Base-by-base conservation (phyloP, 306 rosid species). In the Pyrus bretschneideri region DNA sequence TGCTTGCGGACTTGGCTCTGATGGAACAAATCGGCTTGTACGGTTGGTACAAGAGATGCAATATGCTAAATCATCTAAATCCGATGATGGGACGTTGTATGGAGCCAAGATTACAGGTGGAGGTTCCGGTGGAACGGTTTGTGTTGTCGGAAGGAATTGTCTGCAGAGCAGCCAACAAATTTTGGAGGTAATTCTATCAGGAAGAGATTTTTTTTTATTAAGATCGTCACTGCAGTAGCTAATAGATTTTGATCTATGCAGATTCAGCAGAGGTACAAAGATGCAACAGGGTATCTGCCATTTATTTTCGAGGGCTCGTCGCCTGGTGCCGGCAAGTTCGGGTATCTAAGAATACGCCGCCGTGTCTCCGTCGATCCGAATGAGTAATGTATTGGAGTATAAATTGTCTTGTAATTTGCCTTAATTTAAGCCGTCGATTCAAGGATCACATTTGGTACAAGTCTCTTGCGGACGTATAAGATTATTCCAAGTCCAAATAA, bases 31-130 rank as follows among this genome's bases (percentile, higher is more conserved):
- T 75, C 89, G 97, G 87, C 95, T 95, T 60, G 93, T 89, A 45
- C 89, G 87, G 72, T 88, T 95, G 62, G 97, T 95, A 6, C 98
- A 95, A 79, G 92, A 89, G 75, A 71, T 88, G 80, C 97, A 90
- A 80, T 95, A 92, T 42, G 82, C 87, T 59, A 83, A 89, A 72
- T 61, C 78, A 3, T 85, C 96, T 3, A 84, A 86, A 84, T 54
- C 86, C 31, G 91, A 86, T 19, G 92, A 88, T 2, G 93, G 93
- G 27, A 89, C 97, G 4, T 79, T 92, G 74, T 87, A 38, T 18
- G 98, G 98, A 75, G 97, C 96, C 33, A 92, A 92, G 89, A 92
- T 95, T 70, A 95, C 97, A 0, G 98, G 99, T n/a, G 99, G 96
- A 18, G 97, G 97, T 74, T 92, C 96, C 1, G 93, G 97, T 35